Conservation (phyloP, 192 early-diverging fungal genomes). For the Kickxella alabastrina region DNA sequence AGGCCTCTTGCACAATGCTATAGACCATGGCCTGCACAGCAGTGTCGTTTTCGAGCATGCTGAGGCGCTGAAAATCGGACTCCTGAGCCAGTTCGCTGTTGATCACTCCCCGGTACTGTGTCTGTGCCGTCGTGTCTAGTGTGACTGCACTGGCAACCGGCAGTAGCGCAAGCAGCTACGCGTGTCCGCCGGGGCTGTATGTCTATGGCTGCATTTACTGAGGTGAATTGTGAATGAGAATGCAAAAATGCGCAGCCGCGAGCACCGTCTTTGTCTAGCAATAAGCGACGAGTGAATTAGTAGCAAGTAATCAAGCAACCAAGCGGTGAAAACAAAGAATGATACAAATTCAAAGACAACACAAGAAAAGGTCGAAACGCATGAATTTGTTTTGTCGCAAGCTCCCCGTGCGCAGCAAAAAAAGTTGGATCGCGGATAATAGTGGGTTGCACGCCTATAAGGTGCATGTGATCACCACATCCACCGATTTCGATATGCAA, state of each 20-base stretch:
- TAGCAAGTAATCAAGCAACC: neutral
- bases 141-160: conserved; percentile 21
- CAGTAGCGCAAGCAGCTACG: conserved; percentile 40
- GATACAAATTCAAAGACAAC: too few relatives aligned
- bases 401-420: neutral
- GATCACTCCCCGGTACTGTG: conserved; percentile 18
- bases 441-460: neutral
- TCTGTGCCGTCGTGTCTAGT: conserved; percentile 17
- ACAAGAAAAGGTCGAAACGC: too few relatives aligned
- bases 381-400: neutral
- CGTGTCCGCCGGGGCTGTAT: conserved; percentile 28
- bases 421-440: neutral
- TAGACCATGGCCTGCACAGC: conserved; percentile 6
- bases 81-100: conserved; percentile 17
- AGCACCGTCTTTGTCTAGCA: too few relatives aligned
- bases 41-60: conserved; percentile 3
- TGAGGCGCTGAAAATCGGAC: conserved; percentile 20
- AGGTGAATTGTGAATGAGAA: neutral
- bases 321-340: too few relatives aligned
- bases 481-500: too few relatives aligned
- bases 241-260: too few relatives aligned
- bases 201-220: conserved; percentile 32
- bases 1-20: conserved; percentile 19
- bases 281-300: too few relatives aligned
- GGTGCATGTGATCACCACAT: too few relatives aligned